phyloP scores from a whole-genome alignment of 73 alveolate genomes.

The Paramecium octaurelia region DNA sequence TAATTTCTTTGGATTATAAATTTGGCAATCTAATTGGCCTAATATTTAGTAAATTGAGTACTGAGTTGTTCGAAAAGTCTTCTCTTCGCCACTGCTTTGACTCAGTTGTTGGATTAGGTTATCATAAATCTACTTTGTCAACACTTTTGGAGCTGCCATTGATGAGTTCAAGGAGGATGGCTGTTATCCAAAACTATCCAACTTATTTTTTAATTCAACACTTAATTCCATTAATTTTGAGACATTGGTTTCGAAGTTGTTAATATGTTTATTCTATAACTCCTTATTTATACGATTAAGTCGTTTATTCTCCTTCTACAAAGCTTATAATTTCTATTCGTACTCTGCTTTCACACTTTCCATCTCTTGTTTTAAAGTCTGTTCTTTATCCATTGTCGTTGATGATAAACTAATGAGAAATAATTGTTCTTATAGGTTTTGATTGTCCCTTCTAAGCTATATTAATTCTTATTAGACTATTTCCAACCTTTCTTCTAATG shows the following conservation, averaged over 20 bases:
- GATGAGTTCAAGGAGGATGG: neutral
- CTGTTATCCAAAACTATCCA: neutral
- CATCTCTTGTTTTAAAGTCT: neutral
- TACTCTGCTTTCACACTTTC: neutral
- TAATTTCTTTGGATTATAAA: neutral
- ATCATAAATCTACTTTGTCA: neutral
- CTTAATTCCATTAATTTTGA: neutral
- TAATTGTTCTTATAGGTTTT: neutral
- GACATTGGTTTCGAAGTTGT: neutral
- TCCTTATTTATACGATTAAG: neutral
- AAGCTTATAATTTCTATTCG: neutral
- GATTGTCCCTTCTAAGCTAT: neutral
- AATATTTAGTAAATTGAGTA: neutral
- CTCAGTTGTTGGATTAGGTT: neutral
- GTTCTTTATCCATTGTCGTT: neutral
- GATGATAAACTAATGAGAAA: neutral
- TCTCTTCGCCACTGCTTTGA: neutral
- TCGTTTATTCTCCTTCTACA: neutral
- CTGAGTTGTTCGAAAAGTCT: neutral
- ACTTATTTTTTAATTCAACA: neutral
- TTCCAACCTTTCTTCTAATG: neutral
- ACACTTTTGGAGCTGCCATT: neutral
- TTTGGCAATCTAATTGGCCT: neutral
- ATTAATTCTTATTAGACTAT: neutral
- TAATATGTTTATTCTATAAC: neutral